These are phyloP conservation scores for Lantana camara DNA, from an alignment of 257 asterid species.

Conservation along the genomic window DNA sequence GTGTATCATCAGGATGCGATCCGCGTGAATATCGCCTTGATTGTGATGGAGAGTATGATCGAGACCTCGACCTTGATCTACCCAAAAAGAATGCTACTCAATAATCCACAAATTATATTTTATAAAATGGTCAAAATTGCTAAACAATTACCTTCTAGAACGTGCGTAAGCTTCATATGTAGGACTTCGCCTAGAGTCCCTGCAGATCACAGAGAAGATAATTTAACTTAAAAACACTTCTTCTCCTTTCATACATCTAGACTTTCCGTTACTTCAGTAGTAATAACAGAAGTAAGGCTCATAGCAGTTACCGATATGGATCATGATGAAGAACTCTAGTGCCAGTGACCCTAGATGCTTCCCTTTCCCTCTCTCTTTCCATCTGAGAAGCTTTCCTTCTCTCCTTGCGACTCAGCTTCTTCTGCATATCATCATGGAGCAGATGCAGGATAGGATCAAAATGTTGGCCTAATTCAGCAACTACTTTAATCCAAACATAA, in stretches of 20 bases:
- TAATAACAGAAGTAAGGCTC: slow-evolving; percentile 4
- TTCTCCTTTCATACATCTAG: not conserved
- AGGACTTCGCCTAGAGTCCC: slow-evolving; percentile 96
- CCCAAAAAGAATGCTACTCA: slow-evolving; percentile 23
- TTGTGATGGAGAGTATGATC: slow-evolving; percentile 80
- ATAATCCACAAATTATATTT: slow-evolving; percentile 19
- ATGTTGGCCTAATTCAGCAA: slow-evolving; percentile 5
- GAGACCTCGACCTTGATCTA: slow-evolving; percentile 82
- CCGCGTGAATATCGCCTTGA: slow-evolving; percentile 74
- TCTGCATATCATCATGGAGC: slow-evolving; percentile 47
- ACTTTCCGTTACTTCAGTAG: not conserved
- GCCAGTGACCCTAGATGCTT: slow-evolving; percentile 75
- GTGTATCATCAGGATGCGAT: slow-evolving; percentile 53
- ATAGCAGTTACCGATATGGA: slow-evolving; percentile 75
- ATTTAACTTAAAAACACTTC: not conserved
- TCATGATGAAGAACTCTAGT: slow-evolving; percentile 79
- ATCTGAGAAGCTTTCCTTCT: slow-evolving; percentile 92
- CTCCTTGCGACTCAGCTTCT: slow-evolving; percentile 94
- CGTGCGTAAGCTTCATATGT: slow-evolving; percentile 96
- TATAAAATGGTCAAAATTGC: slow-evolving; percentile 1
- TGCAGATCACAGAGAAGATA: slow-evolving; percentile 34
- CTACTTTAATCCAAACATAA: not conserved
- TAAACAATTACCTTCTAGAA: slow-evolving; percentile 62
- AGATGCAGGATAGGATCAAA: slow-evolving; percentile 8
- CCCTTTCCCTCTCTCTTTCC: slow-evolving; percentile 92